These are phyloP conservation scores for Eremochloa ophiuroides DNA, from an alignment of 176 grass and related monocot species.

Conservation along the genomic window DNA sequence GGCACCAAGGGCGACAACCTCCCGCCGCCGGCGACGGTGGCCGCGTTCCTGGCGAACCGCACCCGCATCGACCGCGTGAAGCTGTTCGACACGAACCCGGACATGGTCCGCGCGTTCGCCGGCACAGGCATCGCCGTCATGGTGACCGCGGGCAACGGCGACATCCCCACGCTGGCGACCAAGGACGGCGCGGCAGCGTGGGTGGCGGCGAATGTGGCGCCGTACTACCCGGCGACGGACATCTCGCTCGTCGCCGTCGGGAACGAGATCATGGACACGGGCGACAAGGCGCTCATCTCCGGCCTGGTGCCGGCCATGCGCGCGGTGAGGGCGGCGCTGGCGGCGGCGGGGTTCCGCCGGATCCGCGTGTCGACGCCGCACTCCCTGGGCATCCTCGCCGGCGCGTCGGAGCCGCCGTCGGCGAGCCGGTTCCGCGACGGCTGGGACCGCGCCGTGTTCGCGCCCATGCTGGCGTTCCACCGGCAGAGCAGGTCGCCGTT, in stretches of 20 bases:
- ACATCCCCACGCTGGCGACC: slow-evolving; percentile 55
- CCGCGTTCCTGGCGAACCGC: slow-evolving; percentile 49
- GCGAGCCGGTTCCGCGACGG: slow-evolving; percentile 58
- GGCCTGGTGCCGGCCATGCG: slow-evolving; percentile 76
- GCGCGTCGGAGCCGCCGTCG: slow-evolving; percentile 47
- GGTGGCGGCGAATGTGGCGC: slow-evolving; percentile 59
- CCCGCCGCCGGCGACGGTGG: slow-evolving; percentile 44
- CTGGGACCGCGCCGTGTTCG: slow-evolving; percentile 53
- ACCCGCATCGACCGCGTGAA: slow-evolving; percentile 81
- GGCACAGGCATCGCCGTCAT: slow-evolving; percentile 60
- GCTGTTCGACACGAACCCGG: slow-evolving; percentile 75
- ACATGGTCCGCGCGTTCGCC: slow-evolving; percentile 69
- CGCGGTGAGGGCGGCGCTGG: slow-evolving; percentile 40
- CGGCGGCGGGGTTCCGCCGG: slow-evolving; percentile 34
- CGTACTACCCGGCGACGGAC: slow-evolving; percentile 65
- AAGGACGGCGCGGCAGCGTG: slow-evolving; percentile 53
- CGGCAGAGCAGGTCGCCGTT: slow-evolving; percentile 50
- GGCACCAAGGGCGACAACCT: slow-evolving; percentile 78
- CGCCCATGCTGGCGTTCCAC: slow-evolving; percentile 83
- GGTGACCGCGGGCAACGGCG: slow-evolving; percentile 70
- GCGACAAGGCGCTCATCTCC: slow-evolving; percentile 50
- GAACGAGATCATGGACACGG: slow-evolving; percentile 75
- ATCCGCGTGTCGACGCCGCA: slow-evolving; percentile 83
- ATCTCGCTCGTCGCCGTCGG: slow-evolving; percentile 65
- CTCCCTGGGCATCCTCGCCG: slow-evolving; percentile 60